A percentile compares a stretch with the other conserved stretches of the same genome.
Evolutionary conservation across 805 yeast species (phyloP).

Genomic region (Lipomyces mesembrius): DNA sequence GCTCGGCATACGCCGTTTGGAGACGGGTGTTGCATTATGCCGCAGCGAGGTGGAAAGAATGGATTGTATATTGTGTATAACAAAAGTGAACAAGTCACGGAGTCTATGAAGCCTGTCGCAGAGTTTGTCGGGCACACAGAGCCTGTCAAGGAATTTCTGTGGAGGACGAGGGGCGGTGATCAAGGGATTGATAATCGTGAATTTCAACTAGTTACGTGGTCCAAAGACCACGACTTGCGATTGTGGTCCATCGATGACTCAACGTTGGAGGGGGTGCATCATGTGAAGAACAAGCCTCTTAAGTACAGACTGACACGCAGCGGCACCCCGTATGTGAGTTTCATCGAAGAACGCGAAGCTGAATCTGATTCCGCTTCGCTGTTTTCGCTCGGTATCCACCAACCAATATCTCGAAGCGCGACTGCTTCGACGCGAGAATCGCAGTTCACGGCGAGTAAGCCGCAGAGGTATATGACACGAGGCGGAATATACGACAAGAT

Average conservation of each 20-base stretch:
- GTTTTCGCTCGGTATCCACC: not conserved
- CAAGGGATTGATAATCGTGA: constrained; percentile 66
- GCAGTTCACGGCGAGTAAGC: not conserved
- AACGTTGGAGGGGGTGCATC: constrained; percentile 50
- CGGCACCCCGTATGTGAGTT: constrained; percentile 54
- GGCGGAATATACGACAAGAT: constrained; percentile 44
- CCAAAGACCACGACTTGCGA: constrained; percentile 81
- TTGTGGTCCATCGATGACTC: constrained; percentile 72
- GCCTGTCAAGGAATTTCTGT: constrained; percentile 83
- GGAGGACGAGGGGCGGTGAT: constrained; percentile 69
- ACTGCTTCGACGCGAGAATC: not conserved
- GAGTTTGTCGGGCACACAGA: constrained; percentile 81
- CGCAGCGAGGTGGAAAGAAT: constrained; percentile 82
- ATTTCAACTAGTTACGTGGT: constrained; percentile 92
- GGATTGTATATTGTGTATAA: constrained; percentile 56
- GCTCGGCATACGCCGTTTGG: constrained; percentile 93
- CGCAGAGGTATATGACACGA: constrained; percentile 32
- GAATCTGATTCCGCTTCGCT: constrained; percentile 6
- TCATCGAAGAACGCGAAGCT: constrained; percentile 56
- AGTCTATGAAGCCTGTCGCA: constrained; percentile 57
- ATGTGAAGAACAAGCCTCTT: constrained; percentile 48
- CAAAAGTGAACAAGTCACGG: constrained; percentile 41
- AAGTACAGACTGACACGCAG: constrained; percentile 49
- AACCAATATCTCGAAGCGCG: not conserved
- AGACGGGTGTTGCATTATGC: constrained; percentile 84